A percentile compares a stretch with the other conserved stretches of the same genome.
phyloP scores from a whole-genome alignment of 2,329 filamentous ascomycete species.

The Albifimbria verrucaria region DNA sequence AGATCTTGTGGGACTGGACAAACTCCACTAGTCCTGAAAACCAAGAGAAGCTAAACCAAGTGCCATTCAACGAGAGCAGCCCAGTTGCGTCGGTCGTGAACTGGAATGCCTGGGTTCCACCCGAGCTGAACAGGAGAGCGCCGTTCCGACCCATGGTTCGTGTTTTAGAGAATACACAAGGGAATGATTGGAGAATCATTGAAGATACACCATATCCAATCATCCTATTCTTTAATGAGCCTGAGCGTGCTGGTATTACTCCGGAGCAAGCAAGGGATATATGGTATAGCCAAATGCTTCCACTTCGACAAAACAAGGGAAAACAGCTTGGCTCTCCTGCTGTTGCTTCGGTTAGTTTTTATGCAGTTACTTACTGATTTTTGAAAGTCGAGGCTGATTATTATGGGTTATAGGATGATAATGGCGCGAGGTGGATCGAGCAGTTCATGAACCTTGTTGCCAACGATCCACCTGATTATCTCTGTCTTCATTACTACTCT shows the following conservation, averaged over 20 bases:
- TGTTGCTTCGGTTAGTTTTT: not conserved
- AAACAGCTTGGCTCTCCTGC: constrained; percentile 1
- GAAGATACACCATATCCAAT: not conserved
- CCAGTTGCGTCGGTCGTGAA: not conserved
- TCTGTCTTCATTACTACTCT: constrained; percentile 3
- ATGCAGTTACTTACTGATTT: too few species aligned
- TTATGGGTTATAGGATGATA: not conserved
- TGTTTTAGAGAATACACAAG: not conserved
- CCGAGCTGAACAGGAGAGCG: not conserved
- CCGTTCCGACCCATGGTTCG: constrained; percentile 1
- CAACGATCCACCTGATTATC: not conserved
- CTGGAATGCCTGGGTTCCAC: constrained; percentile 1
- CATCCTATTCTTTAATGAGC: constrained; percentile 1
- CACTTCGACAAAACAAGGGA: not conserved
- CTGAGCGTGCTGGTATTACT: constrained; percentile 1
- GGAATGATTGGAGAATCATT: not conserved
- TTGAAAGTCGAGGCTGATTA: not conserved
- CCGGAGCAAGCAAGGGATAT: not conserved
- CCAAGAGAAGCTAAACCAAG: constrained; percentile 1
- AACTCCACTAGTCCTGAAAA: not conserved
- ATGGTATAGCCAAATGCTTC: constrained; percentile 1
- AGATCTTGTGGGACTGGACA: constrained; percentile 1
- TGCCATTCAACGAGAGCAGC: not conserved
- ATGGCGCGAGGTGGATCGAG: not conserved
- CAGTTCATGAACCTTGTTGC: not conserved